phyloP scores from a whole-genome alignment of 176 grass and related monocot genomes.

The Coix lacrymajobi region DNA sequence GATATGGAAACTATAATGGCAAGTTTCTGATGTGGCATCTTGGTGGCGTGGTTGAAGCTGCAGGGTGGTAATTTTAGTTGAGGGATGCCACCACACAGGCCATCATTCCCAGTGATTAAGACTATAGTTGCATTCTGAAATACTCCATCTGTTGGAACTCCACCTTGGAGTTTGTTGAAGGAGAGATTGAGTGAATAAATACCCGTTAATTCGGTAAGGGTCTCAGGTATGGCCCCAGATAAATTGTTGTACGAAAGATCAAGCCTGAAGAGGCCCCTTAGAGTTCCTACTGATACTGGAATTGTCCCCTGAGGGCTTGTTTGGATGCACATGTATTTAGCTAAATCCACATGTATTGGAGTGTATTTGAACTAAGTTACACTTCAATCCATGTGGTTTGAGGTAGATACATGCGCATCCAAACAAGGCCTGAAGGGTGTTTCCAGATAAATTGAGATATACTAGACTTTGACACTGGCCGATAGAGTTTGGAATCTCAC shows the following conservation, averaged over 20 bases:
- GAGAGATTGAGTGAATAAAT: constrained; percentile 24
- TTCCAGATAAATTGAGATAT: no score
- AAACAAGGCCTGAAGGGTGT: no score
- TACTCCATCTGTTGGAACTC: not conserved
- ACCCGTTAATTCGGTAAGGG: not conserved
- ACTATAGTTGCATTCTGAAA: constrained; percentile 23
- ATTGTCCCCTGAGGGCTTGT: constrained; percentile 38
- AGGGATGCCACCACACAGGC: constrained; percentile 31
- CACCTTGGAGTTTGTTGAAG: constrained; percentile 52
- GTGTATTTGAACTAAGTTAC: no score
- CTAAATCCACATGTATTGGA: no score
- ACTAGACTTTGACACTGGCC: no score
- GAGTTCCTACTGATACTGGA: constrained; percentile 13
- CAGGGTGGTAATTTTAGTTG: not conserved
- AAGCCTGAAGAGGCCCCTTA: constrained; percentile 24
- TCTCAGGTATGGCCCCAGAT: constrained; percentile 29
- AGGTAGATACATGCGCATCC: no score
- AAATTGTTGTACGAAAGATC: constrained; percentile 43
- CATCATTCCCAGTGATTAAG: constrained; percentile 30
- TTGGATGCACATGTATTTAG: no score
- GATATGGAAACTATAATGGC: no score
- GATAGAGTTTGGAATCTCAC: no score
- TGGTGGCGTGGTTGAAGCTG: not conserved
- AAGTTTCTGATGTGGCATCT: not conserved
- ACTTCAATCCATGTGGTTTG: no score